Percentiles rank a stretch among this genome's conserved stretches.
Conservation (phyloP, 2,329 filamentous ascomycete genomes). For the Aspergillus proliferans region DNA sequence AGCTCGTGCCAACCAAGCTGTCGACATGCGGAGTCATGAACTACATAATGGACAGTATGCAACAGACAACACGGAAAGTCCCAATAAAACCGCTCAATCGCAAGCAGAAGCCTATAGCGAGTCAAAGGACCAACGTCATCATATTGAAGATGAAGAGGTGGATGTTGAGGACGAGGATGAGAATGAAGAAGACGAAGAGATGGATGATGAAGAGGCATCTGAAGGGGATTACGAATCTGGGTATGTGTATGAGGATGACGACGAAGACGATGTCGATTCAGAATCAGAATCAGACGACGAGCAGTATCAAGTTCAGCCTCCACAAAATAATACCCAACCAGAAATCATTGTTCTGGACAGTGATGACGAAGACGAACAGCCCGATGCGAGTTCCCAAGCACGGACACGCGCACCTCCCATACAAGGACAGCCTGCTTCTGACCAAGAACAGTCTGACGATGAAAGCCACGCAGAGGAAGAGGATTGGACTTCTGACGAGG, state of each 20-base stretch:
- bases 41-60: background rate
- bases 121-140: background rate
- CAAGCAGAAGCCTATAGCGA: background rate
- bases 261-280: slow-evolving; percentile 14
- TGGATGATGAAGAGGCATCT: slow-evolving; percentile 11
- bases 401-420: background rate
- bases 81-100: background rate
- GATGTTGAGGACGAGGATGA: slow-evolving; percentile 9
- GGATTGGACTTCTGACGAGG: slow-evolving; percentile 1
- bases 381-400: slow-evolving; percentile 3
- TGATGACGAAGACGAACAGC: slow-evolving; percentile 35
- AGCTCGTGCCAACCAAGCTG: background rate
- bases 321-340: slow-evolving; percentile 13
- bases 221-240: slow-evolving; percentile 13
- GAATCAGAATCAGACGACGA: slow-evolving; percentile 4
- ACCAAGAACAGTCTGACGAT: background rate
- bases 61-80: background rate
- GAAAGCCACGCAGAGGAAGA: background rate
- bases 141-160: slow-evolving; percentile 8
- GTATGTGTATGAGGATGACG: slow-evolving; percentile 9
- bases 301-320: slow-evolving; percentile 2
- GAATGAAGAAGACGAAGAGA: slow-evolving; percentile 10
- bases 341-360: slow-evolving; percentile 40
- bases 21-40: background rate
- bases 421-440: background rate